phyloP scores from a whole-genome alignment of 1,284 basidiomycete species.

The Rhodotorula glutinis region DNA sequence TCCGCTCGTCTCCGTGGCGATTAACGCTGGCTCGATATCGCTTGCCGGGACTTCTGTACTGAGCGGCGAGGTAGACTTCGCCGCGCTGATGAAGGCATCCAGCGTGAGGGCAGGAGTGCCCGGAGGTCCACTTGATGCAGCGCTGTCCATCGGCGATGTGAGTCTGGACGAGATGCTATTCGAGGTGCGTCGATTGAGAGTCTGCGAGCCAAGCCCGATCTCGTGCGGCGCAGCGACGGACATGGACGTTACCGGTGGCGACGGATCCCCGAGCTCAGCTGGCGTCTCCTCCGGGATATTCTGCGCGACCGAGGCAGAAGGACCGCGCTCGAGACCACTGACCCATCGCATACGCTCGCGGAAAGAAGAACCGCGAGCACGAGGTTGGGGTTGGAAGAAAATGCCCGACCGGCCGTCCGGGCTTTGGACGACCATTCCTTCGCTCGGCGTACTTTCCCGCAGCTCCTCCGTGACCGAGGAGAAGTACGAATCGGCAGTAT shows the following conservation, averaged over 20 bases:
- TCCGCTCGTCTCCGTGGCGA: background rate
- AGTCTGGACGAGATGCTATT: background rate
- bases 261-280: background rate
- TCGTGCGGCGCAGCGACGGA: slow-evolving; percentile 28
- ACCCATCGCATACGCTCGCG: slow-evolving; percentile 10
- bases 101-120: slow-evolving; percentile 37
- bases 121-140: background rate
- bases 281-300: slow-evolving; percentile 7
- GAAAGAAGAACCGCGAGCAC: slow-evolving; percentile 16
- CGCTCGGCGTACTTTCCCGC: slow-evolving; percentile 68
- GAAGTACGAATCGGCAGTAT: slow-evolving; percentile 61
- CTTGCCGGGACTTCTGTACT: background rate
- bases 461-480: slow-evolving; percentile 62
- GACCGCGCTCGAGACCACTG: slow-evolving; percentile 1
- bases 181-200: background rate
- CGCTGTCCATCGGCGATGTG: background rate
- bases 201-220: slow-evolving; percentile 34
- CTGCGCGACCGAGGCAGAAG: background rate
- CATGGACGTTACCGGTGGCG: background rate
- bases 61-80: slow-evolving; percentile 3
- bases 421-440: slow-evolving; percentile 82
- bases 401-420: slow-evolving; percentile 90
- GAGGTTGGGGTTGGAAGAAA: slow-evolving; percentile 74
- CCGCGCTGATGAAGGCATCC: slow-evolving; percentile 38
- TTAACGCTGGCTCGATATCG: background rate